Evolutionary conservation across 2,329 filamentous ascomycete genomes (phyloP), one percentile per base, ranked within the genome.

Genomic region (Cercospora berteroae): DNA sequence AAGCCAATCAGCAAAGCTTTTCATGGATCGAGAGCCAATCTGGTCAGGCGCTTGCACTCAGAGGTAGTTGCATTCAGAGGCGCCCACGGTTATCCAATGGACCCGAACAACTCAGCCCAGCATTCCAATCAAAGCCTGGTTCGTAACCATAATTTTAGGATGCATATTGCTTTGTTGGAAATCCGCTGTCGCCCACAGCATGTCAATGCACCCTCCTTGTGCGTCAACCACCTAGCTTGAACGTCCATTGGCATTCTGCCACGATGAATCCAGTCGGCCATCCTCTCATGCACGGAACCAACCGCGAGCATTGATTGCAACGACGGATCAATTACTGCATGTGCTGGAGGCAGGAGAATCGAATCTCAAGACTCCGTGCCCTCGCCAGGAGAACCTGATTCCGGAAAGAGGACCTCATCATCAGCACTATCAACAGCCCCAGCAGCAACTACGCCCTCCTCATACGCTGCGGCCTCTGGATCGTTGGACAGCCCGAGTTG

Each of bases 371-470:
- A 25, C 13, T 52, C 23, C 13, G 23, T 52, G 6, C 12, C 48
- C 27, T 52, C 23, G 3, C 6, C 48, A 25, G 23, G 18, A 48
- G 42, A n/a, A 16, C 12, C 23, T 3, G 10, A 25, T 9, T 29
- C 20, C 48, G 5, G 2, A 13, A 27, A 58, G 1, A 58, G n/a
- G 16, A 20, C 9, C 55, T 58, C 55, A n/a, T 31, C 36, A 16
- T 63, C 48, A 16, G 48, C n/a, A 2, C 5, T n/a, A 9, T 12
- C 42, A 25, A 66, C 58, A 5, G 59, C 63, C 1, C 65, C 57
- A 31, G 61, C 66, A 8, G 66, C 66, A 2, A 29, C 50, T 6
- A 68, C 50, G 0, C 66, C 66, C 57, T 58, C 39, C 13, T 63
- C 50, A 42, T 64, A 68, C 18, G n/a, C 52, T 16, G 60, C 63